phyloP scores from a whole-genome alignment of 306 rosid genomes.

The Luffa acutangula region DNA sequence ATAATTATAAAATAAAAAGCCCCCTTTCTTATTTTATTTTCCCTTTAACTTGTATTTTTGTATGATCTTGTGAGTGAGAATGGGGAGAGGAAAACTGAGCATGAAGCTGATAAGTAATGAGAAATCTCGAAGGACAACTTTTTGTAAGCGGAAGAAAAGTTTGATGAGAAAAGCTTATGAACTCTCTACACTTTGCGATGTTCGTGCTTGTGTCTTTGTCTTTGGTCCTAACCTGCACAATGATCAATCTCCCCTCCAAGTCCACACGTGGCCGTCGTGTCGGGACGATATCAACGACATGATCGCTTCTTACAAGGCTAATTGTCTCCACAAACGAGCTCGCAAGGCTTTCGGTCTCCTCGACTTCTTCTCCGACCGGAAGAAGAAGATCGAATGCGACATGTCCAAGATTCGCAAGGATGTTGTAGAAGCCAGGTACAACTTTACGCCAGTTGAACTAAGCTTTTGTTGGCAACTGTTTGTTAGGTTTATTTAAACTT shows the following conservation, averaged over 20 bases:
- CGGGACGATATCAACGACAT: not conserved
- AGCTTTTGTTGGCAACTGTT: no score
- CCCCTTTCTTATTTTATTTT: no score
- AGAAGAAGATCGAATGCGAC: constrained; percentile 11
- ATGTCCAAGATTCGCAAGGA: constrained; percentile 4
- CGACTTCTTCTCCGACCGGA: constrained; percentile 10
- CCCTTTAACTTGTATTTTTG: no score
- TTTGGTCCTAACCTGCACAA: not conserved
- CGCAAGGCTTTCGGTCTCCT: not conserved
- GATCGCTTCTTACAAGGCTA: not conserved
- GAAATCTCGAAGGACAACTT: constrained; percentile 14
- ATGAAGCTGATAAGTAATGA: not conserved
- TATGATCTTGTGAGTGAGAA: not conserved
- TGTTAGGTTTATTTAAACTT: no score
- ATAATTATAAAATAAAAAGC: not conserved
- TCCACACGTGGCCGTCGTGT: not conserved
- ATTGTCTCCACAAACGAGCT: not conserved
- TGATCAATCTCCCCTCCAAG: not conserved
- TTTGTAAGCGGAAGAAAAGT: not conserved
- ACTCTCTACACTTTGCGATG: not conserved
- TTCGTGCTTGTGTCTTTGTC: not conserved
- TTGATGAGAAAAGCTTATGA: constrained; percentile 13
- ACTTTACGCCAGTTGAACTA: no score
- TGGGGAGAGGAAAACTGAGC: not conserved
- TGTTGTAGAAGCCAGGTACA: not conserved